Percentiles rank a stretch among this genome's conserved stretches.
Evolutionary conservation across 331 rosid genomes (phyloP).

Genomic region (Malus hybrid): DNA sequence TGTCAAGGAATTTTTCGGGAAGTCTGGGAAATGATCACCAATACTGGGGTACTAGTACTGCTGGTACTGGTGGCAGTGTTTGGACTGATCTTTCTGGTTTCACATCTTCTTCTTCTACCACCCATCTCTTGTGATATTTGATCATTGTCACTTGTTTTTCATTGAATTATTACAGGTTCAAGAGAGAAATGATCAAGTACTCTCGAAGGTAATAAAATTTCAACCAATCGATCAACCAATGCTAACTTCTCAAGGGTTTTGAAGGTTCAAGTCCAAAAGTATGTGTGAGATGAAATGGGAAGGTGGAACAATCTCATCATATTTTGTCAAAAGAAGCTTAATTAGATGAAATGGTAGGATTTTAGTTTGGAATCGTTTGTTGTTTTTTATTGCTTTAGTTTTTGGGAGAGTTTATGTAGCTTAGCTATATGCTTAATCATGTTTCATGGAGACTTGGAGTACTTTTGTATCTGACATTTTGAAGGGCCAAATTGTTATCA

Average conservation of each 20-base stretch:
- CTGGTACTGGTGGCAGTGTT: constrained; percentile 20
- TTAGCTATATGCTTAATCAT: constrained; percentile 7
- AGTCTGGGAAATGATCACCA: constrained; percentile 37
- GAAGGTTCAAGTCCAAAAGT: neutral
- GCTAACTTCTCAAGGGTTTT: neutral
- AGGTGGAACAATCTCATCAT: constrained; percentile 9
- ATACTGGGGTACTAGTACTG: constrained; percentile 20
- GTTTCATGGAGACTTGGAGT: constrained; percentile 16
- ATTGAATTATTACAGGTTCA: neutral
- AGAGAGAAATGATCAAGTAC: neutral
- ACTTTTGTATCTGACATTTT: constrained; percentile 22
- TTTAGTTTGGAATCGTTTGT: constrained; percentile 14
- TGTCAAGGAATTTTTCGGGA: constrained; percentile 47
- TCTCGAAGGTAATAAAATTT: neutral
- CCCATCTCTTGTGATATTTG: constrained; percentile 39
- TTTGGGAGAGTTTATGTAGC: constrained; percentile 9
- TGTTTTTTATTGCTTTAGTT: constrained; percentile 8
- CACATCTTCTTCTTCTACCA: constrained; percentile 48
- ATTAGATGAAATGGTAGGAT: constrained; percentile 24
- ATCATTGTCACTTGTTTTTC: neutral
- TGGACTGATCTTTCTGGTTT: constrained; percentile 71
- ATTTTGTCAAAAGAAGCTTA: constrained; percentile 9
- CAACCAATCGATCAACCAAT: neutral
- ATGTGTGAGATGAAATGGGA: neutral
- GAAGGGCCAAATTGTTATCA: constrained; percentile 15